Evolutionary conservation across 768 basidiomycete species (phyloP), one percentile per base, ranked within the genome.

Genomic region (Candolleomyces aberdarensis): DNA sequence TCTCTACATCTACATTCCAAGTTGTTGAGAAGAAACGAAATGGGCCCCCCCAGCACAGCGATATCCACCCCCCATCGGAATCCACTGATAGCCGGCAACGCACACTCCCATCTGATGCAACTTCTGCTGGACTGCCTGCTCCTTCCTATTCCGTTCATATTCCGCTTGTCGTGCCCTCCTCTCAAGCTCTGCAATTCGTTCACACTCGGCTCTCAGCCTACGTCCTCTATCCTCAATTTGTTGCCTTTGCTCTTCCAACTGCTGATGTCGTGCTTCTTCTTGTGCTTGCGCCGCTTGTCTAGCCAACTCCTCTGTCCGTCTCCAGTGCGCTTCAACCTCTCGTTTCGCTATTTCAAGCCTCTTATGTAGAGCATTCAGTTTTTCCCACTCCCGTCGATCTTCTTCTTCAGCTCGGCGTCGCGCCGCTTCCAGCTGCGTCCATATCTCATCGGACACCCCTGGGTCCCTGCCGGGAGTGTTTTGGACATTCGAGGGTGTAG

Each of bases 101-200:
- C 87, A 88, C 1, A 80, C 68, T 0, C 87, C 86, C 74, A 86
- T 79, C 0, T 57, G 26, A 0, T 76, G 71, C 15, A 85, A 63
- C 56, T 73, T 79, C 36, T 57, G 61, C 69, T 82, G 86, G 4
- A 72, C 75, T 64, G 70, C 69, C 5, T 66, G 76, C 59, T 86
- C 85, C 60, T 79, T 67, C 26, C 26, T 26, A n/a, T n/a, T n/a
- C n/a, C n/a, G n/a, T n/a, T n/a, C n/a, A n/a, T n/a, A n/a, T n/a
- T n/a, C n/a, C n/a, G n/a, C n/a, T n/a, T n/a, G n/a, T n/a, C n/a
- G n/a, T n/a, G n/a, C n/a, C n/a, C n/a, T n/a, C 36, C 22, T 48
- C 41, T 52, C 7, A 15, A 53, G 44, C 31, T 41, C 32, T 17
- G 57, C 62, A 59, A 59, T 49, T 14, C 54, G 59, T 55, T 66